These are phyloP conservation scores for Lyophyllum decastes DNA, from an alignment of 768 basidiomycete species.

Conservation along the genomic window DNA sequence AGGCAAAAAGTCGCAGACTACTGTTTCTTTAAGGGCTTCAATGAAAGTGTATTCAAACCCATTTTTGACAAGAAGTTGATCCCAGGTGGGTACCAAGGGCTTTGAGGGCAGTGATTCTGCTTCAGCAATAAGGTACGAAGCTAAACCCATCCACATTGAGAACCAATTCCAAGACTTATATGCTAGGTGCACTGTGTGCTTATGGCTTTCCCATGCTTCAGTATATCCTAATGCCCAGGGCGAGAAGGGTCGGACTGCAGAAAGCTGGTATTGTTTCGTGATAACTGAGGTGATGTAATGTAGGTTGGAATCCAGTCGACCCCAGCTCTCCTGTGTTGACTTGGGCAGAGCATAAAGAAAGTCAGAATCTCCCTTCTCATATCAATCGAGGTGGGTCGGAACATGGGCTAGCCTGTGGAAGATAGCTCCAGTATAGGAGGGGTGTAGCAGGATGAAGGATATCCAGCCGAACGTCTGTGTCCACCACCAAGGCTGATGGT, in stretches of 20 bases:
- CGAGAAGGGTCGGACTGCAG: constrained; percentile 4
- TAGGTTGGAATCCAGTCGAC: neutral
- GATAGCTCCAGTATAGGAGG: neutral
- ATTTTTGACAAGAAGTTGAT: neutral
- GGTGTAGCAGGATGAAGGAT: neutral
- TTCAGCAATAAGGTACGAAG: constrained; percentile 10
- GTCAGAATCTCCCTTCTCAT: neutral
- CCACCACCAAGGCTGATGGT: too few relatives aligned
- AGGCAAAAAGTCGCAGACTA: neutral
- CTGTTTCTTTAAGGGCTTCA: neutral
- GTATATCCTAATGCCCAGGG: too few relatives aligned
- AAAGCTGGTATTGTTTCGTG: neutral
- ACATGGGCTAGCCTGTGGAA: neutral
- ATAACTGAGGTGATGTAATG: neutral
- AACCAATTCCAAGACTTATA: constrained; percentile 1
- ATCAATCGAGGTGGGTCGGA: neutral
- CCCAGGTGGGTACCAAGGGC: neutral
- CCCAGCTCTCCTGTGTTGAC: neutral
- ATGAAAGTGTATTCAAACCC: neutral
- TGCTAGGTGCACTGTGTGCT: neutral
- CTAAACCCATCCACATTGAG: constrained; percentile 11
- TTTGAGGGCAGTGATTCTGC: too few relatives aligned
- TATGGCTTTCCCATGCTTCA: neutral
- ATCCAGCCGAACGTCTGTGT: constrained; percentile 1
- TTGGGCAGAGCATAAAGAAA: neutral